phyloP scores from a whole-genome alignment of 352 stramenopile genomes.

The Blastocystis sp. region DNA sequence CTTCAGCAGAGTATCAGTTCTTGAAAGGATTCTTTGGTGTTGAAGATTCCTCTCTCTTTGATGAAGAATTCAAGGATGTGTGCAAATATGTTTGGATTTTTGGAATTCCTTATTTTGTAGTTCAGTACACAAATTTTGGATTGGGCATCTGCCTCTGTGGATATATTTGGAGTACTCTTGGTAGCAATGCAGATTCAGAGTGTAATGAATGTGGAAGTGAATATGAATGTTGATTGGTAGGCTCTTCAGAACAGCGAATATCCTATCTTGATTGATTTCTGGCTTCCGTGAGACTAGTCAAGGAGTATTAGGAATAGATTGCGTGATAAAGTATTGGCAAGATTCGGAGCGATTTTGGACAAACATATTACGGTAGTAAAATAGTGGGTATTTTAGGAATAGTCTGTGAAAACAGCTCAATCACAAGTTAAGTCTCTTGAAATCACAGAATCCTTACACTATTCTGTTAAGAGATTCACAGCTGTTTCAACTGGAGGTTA shows the following conservation, averaged over 20 bases:
- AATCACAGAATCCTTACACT: neutral
- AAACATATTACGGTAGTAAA: neutral
- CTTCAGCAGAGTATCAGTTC: neutral
- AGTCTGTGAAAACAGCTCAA: conserved; percentile 6
- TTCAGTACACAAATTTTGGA: neutral
- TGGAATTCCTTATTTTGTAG: neutral
- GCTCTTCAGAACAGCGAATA: neutral
- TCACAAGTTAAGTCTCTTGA: conserved; percentile 7
- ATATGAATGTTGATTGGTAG: neutral
- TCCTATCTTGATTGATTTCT: conserved; percentile 20
- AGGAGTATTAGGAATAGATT: neutral
- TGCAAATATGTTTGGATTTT: conserved; percentile 4
- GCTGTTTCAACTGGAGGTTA: neutral
- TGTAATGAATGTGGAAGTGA: neutral
- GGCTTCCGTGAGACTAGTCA: neutral
- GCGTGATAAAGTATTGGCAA: conserved; percentile 23
- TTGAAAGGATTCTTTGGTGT: neutral
- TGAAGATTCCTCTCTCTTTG: neutral
- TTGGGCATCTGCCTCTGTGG: neutral
- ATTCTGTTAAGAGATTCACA: neutral
- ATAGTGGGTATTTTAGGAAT: neutral
- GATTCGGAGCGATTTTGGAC: conserved; percentile 14
- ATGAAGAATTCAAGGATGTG: conserved; percentile 1
- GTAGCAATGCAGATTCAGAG: conserved; percentile 1
- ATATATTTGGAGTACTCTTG: conserved; percentile 8